These are phyloP conservation scores for Chaetomiaceae sp. DNA, from an alignment of 2,329 filamentous ascomycete genomes.

Conservation along the genomic window DNA sequence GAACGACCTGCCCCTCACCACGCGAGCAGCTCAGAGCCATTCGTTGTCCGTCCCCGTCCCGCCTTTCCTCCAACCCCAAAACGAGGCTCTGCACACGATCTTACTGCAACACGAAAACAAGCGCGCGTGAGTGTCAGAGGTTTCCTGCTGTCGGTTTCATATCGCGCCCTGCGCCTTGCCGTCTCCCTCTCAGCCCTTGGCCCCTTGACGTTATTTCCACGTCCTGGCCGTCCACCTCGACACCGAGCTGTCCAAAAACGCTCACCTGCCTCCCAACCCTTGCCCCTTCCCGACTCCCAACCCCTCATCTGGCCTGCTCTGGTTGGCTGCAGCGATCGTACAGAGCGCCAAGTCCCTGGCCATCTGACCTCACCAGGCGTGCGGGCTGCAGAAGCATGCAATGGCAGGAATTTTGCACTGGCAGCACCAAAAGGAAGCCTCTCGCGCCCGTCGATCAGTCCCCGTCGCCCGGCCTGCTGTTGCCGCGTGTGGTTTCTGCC, in stretches of 20 bases:
- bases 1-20: slow-evolving; percentile 21
- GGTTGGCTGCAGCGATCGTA: slow-evolving; percentile 24
- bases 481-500: not conserved
- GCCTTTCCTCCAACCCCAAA: slow-evolving; percentile 8
- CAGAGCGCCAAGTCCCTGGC: slow-evolving; percentile 23
- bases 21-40: slow-evolving; percentile 10
- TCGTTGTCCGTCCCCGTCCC: slow-evolving; percentile 8
- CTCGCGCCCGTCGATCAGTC: slow-evolving; percentile 3
- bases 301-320: slow-evolving; percentile 23
- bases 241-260: slow-evolving; percentile 23
- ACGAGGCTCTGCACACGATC: slow-evolving; percentile 9
- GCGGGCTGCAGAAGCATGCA: slow-evolving; percentile 17
- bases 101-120: slow-evolving; percentile 11
- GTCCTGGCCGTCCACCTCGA: slow-evolving; percentile 2
- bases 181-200: too few relatives aligned
- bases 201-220: too few relatives aligned
- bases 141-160: slow-evolving; percentile 7
- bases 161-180: not conserved
- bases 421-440: slow-evolving; percentile 1
- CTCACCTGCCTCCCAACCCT: slow-evolving; percentile 22
- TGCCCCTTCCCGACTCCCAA: slow-evolving; percentile 21
- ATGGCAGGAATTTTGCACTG: slow-evolving; percentile 13
- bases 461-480: not conserved
- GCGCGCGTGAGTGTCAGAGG: slow-evolving; percentile 17
- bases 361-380: slow-evolving; percentile 27